Conservation (phyloP, 208 protist genomes). For the Crithidia fasciculata region DNA sequence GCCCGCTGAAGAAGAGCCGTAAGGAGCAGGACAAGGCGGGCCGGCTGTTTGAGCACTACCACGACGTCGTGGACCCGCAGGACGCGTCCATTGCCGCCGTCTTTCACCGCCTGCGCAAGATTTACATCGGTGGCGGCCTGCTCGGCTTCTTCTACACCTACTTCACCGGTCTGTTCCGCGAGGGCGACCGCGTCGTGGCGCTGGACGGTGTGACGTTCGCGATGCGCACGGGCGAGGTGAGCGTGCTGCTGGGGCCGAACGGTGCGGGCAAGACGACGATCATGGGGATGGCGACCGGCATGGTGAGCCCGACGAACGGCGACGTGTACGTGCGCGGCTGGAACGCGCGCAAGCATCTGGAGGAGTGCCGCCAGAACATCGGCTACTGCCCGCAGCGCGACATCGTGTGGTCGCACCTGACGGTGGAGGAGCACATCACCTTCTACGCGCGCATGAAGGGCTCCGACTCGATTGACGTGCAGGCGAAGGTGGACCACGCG, state of each 20-base stretch:
- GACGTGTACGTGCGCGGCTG: constrained; percentile 73
- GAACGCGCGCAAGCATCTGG: constrained; percentile 55
- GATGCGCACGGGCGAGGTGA: constrained; percentile 74
- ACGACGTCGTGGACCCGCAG: constrained; percentile 44
- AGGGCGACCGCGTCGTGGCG: constrained; percentile 54
- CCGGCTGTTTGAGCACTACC: constrained; percentile 47
- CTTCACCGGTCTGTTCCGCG: constrained; percentile 63
- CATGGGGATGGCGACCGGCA: constrained; percentile 79
- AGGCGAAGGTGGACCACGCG: constrained; percentile 49
- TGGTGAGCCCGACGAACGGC: constrained; percentile 64
- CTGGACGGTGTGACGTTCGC: constrained; percentile 74
- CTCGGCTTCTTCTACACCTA: constrained; percentile 68
- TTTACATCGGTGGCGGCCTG: constrained; percentile 66
- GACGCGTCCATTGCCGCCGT: constrained; percentile 41
- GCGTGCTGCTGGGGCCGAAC: constrained; percentile 86
- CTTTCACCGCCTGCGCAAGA: constrained; percentile 61
- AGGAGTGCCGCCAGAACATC: constrained; percentile 75
- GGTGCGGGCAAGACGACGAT: constrained; percentile 87
- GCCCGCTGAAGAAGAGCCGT: constrained; percentile 24
- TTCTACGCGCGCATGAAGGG: constrained; percentile 94
- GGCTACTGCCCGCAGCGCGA: constrained; percentile 95
- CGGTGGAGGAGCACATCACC: constrained; percentile 90
- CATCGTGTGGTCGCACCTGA: constrained; percentile 92
- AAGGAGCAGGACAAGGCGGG: neutral
- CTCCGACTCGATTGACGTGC: constrained; percentile 43